phyloP scores from a whole-genome alignment of 2,329 filamentous ascomycete species.

The Cladosporium sp. region DNA sequence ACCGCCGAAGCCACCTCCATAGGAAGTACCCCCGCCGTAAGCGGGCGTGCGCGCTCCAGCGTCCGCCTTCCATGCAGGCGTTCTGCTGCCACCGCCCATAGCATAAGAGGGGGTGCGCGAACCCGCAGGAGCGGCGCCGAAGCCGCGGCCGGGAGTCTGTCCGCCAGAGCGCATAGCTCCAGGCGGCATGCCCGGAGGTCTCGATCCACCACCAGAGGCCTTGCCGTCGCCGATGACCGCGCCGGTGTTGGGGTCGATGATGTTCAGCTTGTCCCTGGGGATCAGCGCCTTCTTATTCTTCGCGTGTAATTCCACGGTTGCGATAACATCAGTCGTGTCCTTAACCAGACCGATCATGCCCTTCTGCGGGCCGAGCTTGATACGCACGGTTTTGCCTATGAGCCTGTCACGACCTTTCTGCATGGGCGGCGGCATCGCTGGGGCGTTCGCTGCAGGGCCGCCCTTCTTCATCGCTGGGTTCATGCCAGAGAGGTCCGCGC shows the following conservation, averaged over 20 bases:
- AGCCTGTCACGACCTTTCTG: constrained; percentile 71
- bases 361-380: constrained; percentile 84
- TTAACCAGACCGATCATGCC: constrained; percentile 92
- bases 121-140: constrained; percentile 59
- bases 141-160: constrained; percentile 24
- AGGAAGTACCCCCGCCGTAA: constrained; percentile 38
- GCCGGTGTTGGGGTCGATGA: constrained; percentile 76
- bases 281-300: constrained; percentile 89
- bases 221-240: constrained; percentile 50
- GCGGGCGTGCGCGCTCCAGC: constrained; percentile 41
- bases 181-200: constrained; percentile 55
- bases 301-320: constrained; percentile 86
- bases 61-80: constrained; percentile 56
- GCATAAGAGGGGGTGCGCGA: constrained; percentile 32
- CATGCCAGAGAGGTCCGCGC: constrained; percentile 81
- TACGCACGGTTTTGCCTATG: constrained; percentile 85
- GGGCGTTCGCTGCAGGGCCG: constrained; percentile 47
- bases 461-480: constrained; percentile 74
- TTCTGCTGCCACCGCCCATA: constrained; percentile 46
- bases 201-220: constrained; percentile 14
- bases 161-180: constrained; percentile 21
- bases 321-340: constrained; percentile 79
- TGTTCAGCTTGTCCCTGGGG: constrained; percentile 70
- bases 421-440: constrained; percentile 63
- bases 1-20: constrained; percentile 42